These are phyloP conservation scores for Talaromyces atroroseus DNA, from an alignment of 2,329 filamentous ascomycete genomes.

Conservation along the genomic window DNA sequence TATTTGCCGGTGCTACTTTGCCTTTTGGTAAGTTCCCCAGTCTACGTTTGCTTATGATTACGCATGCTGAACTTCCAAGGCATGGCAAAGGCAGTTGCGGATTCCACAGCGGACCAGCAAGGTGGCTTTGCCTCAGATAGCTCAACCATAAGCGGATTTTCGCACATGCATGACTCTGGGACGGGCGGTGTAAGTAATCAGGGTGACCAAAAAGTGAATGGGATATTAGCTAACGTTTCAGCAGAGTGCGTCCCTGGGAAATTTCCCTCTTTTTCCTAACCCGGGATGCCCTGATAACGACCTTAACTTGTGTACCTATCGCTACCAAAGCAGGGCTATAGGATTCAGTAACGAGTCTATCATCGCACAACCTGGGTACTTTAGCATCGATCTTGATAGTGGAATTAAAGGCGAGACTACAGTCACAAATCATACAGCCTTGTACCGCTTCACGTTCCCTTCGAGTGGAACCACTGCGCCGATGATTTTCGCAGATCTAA, in stretches of 20 bases:
- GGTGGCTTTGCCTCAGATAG: constrained; percentile 53
- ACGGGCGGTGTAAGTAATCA: constrained; percentile 40
- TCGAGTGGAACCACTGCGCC: constrained; percentile 28
- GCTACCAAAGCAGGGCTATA: constrained; percentile 47
- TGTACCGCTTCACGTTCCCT: constrained; percentile 63
- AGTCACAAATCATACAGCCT: constrained; percentile 56
- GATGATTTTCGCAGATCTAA: constrained; percentile 60
- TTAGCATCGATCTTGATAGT: constrained; percentile 55
- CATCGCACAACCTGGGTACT: constrained; percentile 59
- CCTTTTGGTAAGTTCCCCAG: constrained; percentile 43
- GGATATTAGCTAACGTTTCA: constrained; percentile 18
- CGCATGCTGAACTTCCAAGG: constrained; percentile 23
- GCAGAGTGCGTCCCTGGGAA: constrained; percentile 58
- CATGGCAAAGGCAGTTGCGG: constrained; percentile 53
- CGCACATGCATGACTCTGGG: constrained; percentile 49
- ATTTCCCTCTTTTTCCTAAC: constrained; percentile 68
- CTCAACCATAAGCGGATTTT: constrained; percentile 48
- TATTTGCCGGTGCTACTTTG: constrained; percentile 52
- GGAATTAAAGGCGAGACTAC: constrained; percentile 63
- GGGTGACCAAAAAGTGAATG: not conserved
- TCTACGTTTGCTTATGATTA: not conserved
- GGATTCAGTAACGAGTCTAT: constrained; percentile 49
- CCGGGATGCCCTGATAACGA: constrained; percentile 56
- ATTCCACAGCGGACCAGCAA: constrained; percentile 51
- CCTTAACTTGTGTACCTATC: constrained; percentile 58